phyloP scores from a whole-genome alignment of 345 rosid genomes.

The Eucalyptus rudis region DNA sequence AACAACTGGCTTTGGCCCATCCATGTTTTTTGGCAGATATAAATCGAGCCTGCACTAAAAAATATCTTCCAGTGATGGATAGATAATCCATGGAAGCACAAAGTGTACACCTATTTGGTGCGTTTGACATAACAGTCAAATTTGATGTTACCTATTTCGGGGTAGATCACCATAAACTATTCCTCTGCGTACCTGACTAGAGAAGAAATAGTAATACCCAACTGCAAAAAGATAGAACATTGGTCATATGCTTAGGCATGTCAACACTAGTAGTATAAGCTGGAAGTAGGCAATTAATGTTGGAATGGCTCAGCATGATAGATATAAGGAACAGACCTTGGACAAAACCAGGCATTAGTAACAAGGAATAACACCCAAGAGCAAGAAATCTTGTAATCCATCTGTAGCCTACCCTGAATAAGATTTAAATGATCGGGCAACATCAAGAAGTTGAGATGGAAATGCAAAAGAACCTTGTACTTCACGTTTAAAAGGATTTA shows the following conservation, averaged over 20 bases:
- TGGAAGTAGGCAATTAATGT: neutral
- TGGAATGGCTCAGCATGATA: neutral
- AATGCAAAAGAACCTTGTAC: neutral
- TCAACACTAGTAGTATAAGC: neutral
- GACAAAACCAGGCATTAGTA: constrained; percentile 91
- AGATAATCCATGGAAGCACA: neutral
- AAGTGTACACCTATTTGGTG: neutral
- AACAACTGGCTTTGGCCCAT: constrained; percentile 79
- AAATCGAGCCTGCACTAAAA: constrained; percentile 65
- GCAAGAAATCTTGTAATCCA: constrained; percentile 86
- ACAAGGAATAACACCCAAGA: constrained; percentile 74
- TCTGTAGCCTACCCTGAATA: constrained; percentile 93
- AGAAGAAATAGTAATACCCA: constrained; percentile 85
- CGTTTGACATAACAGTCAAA: neutral
- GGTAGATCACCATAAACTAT: constrained; percentile 88
- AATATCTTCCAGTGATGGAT: neutral
- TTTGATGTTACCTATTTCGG: constrained; percentile 62
- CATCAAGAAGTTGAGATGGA: neutral
- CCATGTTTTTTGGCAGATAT: constrained; percentile 61
- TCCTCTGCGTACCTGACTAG: constrained; percentile 62
- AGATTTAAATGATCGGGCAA: constrained; percentile 28
- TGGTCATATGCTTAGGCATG: neutral
- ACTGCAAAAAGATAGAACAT: constrained; percentile 43
- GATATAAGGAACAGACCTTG: constrained; percentile 39
- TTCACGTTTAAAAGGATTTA: neutral